These are phyloP conservation scores for Dactylella cylindrospora DNA, from an alignment of 2,329 filamentous ascomycete species.

Conservation along the genomic window DNA sequence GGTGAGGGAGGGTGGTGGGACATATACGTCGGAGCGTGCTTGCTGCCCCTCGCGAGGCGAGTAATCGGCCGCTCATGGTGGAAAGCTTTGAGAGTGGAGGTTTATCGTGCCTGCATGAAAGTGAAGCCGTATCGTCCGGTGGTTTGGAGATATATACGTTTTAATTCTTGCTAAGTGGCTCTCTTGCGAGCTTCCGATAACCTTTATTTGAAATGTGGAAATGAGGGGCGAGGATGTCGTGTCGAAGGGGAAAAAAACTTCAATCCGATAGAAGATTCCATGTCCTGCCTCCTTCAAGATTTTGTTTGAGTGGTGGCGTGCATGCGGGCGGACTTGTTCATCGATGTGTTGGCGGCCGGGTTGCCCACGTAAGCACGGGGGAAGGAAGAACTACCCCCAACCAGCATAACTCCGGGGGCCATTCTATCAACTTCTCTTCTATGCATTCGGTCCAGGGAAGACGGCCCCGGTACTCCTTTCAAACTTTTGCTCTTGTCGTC, in stretches of 20 bases:
- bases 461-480: too few species aligned
- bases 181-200: not conserved
- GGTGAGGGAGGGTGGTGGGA: constrained; percentile 10
- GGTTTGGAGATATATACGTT: constrained; percentile 3
- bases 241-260: not conserved
- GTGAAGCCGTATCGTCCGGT: not conserved
- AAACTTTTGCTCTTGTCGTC: too few species aligned
- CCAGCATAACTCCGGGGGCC: too few species aligned
- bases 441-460: too few species aligned
- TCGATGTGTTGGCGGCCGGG: constrained; percentile 43
- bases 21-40: constrained; percentile 20
- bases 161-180: not conserved
- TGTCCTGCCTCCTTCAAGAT: not conserved
- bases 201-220: too few species aligned
- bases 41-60: constrained; percentile 62
- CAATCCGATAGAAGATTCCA: constrained; percentile 15
- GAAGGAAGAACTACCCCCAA: too few species aligned
- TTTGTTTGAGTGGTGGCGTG: constrained; percentile 5
- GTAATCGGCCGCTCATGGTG: constrained; percentile 71
- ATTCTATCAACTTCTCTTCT: too few species aligned
- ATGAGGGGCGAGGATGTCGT: not conserved
- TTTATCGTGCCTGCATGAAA: constrained; percentile 41
- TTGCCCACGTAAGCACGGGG: not conserved
- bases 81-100: constrained; percentile 28
- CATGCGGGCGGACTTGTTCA: not conserved